Evolutionary conservation across 2,329 filamentous ascomycete species (phyloP), one percentile per base, ranked within the genome.

Genomic region (Beauveria varroae): DNA sequence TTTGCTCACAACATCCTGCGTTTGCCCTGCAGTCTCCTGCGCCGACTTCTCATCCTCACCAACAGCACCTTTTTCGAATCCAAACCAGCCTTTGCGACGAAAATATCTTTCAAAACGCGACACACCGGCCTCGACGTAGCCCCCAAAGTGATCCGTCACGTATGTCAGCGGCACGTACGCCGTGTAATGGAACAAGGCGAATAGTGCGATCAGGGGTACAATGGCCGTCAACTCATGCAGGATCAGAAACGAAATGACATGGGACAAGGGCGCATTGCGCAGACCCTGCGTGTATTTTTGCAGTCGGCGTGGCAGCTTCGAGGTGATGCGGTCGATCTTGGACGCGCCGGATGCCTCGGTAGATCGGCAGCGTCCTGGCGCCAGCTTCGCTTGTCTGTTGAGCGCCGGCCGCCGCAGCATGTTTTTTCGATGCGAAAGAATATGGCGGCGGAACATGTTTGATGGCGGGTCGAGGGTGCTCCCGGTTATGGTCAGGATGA

Each of bases 181-280:
- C 1, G 85, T 86, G 71, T 91, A 92, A 75, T 98, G 90, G 73
- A 99, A 96, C 1, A 85, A 72, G 1, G 81, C 86, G 24, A 90
- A 86, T 1, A 98, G 81, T 0, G 84, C 87, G 44, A 96, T 72
- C 0, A 98, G 75, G 0, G 93, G 93, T 1, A 93, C 74, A 12
- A 97, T 77, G 10, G 95, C 93, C 0, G 95, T 98, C 50, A 97
- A 72, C 74, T 99, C 95, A 77, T 99, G 95, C 0, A 99, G 81
- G 44, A 97, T 78, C 12, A 98, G 79, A 73, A 99, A 99, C 0
- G 93, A 87, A 1, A 88, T 85, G 47, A 96, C 80, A 75, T 97
- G 91, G 1, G 90, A 90, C 50, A 92, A 74, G 0, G 95, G 95
- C 1, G 92, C 92, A 60, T 83, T 80, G 62, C 87, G 84, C 3